A percentile compares a stretch with the other conserved stretches of the same genome.
These are phyloP conservation scores for Vitis hybrid DNA, from an alignment of 177 flowering plant genomes.

Conservation along the genomic window DNA sequence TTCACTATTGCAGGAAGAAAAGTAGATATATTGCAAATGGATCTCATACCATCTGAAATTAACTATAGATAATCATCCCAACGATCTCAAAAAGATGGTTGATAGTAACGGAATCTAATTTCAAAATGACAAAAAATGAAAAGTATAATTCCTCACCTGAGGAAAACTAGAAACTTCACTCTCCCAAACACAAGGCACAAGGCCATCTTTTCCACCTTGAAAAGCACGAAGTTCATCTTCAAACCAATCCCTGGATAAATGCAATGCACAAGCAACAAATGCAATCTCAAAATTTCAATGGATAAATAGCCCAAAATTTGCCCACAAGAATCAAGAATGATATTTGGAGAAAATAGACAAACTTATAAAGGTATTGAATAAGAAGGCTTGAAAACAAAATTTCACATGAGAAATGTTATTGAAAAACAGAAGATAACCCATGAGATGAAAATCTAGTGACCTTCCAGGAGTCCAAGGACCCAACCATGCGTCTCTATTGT, in stretches of 20 bases:
- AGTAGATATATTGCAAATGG: no score
- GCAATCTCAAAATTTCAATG: background rate
- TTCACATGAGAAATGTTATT: background rate
- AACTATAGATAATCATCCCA: no score
- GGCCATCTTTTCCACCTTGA: conserved; percentile 96
- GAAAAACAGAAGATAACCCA: background rate
- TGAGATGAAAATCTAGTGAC: conserved; percentile 30
- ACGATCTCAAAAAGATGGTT: no score
- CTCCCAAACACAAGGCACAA: conserved; percentile 89
- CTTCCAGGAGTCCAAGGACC: conserved; percentile 99
- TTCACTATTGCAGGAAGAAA: no score
- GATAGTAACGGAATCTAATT: background rate
- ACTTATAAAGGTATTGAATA: background rate
- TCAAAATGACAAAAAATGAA: background rate
- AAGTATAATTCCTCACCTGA: conserved; percentile 49
- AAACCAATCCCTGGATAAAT: conserved; percentile 79
- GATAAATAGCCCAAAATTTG: background rate
- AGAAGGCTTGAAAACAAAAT: background rate
- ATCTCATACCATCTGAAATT: no score
- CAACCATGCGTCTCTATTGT: conserved; percentile 95
- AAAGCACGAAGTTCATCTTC: conserved; percentile 98
- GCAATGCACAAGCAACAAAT: conserved; percentile 6
- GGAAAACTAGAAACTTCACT: conserved; percentile 83
- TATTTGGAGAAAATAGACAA: background rate
- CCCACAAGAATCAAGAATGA: background rate